Base-by-base conservation (phyloP, 1,284 basidiomycete species). In the Inonotus hispidus region DNA sequence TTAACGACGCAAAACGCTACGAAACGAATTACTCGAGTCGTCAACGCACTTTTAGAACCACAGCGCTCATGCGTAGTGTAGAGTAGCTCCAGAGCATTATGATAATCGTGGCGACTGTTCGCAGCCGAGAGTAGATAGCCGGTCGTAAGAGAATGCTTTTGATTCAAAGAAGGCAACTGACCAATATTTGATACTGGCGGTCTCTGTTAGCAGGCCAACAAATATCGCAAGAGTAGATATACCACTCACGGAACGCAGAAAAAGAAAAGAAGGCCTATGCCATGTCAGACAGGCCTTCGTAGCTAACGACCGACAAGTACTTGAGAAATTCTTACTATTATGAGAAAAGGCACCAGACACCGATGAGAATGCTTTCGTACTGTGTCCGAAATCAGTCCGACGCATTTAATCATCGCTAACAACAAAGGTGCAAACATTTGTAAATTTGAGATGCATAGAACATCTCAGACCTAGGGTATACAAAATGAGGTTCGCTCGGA, bases 361-460 rank as follows among this genome's bases (percentile, higher is more conserved):
- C 38, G 39, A 19, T 27, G 21, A 10, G 41, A n/a, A 23, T 16
- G 37, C 38, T 11, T 35, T 14, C 39, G 45, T 27, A 54, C 25
- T 38, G 35, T 10, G 5, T 21, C 25, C 19, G 19, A 47, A 47
- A n/a, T 27, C 2, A 29, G 35, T 35, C 27, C 16, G 41, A 5
- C 19, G 41, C 8, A 43, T 43, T 13, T 8, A 32, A 32, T 43
- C 50, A 53, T 14, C 5, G 19, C 21, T n/a, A 19, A 13, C 14
- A 41, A 23, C 8, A 23, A 39, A 14, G 39, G 23, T 3, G 16
- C 58, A 10, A 38, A 59, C 58, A 38, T 13, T 38, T 56, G 29
- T 56, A 61, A 14, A 61, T 56, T 47, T 56, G 59, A 13, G 25
- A 29, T 23, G 45, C 54, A 19, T 61, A 61, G 43, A 61, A 61